These are phyloP conservation scores for Pleurotus djamor DNA, from an alignment of 768 basidiomycete genomes.

Conservation along the genomic window DNA sequence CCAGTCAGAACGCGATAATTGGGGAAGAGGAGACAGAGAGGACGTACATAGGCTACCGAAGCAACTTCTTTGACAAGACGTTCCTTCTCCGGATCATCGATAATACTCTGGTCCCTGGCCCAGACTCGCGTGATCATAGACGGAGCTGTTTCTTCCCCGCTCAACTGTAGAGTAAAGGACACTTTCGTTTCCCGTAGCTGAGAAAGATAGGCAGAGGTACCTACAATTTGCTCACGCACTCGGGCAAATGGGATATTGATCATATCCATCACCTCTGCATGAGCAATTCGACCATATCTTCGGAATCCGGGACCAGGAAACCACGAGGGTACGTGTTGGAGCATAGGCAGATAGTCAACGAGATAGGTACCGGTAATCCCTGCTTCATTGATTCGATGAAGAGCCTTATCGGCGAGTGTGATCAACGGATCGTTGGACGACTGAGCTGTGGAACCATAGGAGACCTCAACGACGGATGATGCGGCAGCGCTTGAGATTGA, in stretches of 20 bases:
- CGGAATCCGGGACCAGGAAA: conserved; percentile 28
- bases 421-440: conserved; percentile 32
- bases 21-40: not conserved
- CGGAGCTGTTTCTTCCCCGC: not conserved
- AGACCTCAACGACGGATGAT: conserved; percentile 25
- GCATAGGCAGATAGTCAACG: conserved; percentile 24
- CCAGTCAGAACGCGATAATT: not conserved
- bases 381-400: conserved; percentile 22
- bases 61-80: not conserved
- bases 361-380: conserved; percentile 26
- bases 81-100: not conserved
- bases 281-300: not conserved
- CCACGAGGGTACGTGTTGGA: conserved; percentile 32
- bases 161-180: too few species aligned
- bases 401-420: conserved; percentile 22
- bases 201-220: not conserved
- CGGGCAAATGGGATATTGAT: not conserved
- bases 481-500: conserved; percentile 14
- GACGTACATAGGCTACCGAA: not conserved
- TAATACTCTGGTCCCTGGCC: not conserved
- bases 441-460: conserved; percentile 30
- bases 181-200: too few species aligned
- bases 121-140: not conserved
- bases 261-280: not conserved
- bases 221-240: not conserved